These are phyloP conservation scores for Oryza longistaminata DNA, from an alignment of 176 grass and related monocot genomes.

Conservation along the genomic window DNA sequence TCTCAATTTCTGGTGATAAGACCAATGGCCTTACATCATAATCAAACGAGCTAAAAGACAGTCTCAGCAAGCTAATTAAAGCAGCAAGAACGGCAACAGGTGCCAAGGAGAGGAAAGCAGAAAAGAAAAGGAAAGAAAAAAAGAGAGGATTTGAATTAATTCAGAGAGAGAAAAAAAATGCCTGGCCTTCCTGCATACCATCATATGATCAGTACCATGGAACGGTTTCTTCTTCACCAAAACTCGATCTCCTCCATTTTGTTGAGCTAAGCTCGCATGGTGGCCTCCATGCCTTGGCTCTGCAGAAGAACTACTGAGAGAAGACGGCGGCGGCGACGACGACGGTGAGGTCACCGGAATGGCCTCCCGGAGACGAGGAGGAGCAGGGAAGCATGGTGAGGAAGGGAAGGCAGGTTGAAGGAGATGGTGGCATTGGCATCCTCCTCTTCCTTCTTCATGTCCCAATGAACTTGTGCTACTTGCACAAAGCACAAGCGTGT, in stretches of 20 bases:
- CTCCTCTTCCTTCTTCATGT: constrained; percentile 46
- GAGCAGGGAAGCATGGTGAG: neutral
- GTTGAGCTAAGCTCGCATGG: constrained; percentile 32
- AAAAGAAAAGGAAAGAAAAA: constrained; percentile 44
- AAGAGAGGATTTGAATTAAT: constrained; percentile 42
- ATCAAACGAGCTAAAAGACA: constrained; percentile 36
- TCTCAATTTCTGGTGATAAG: constrained; percentile 27
- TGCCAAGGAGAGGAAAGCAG: constrained; percentile 40
- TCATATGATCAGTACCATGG: neutral
- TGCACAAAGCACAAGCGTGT: constrained; percentile 30
- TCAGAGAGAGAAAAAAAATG: constrained; percentile 46
- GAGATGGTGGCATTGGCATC: constrained; percentile 37
- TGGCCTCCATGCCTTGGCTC: constrained; percentile 39
- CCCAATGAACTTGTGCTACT: constrained; percentile 14
- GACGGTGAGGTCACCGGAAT: constrained; percentile 44
- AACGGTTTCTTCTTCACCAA: constrained; percentile 36
- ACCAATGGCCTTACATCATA: constrained; percentile 27
- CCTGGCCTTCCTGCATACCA: constrained; percentile 75
- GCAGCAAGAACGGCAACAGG: constrained; percentile 30
- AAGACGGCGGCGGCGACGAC: neutral
- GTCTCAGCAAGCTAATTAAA: constrained; percentile 16
- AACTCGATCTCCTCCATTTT: constrained; percentile 46
- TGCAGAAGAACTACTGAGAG: constrained; percentile 42
- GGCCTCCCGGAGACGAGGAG: neutral
- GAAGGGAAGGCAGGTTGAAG: constrained; percentile 25